Percentiles rank a stretch among this genome's conserved stretches.
These are phyloP conservation scores for Xerocomellus dryophilus DNA, from an alignment of 768 basidiomycete species.

Conservation along the genomic window DNA sequence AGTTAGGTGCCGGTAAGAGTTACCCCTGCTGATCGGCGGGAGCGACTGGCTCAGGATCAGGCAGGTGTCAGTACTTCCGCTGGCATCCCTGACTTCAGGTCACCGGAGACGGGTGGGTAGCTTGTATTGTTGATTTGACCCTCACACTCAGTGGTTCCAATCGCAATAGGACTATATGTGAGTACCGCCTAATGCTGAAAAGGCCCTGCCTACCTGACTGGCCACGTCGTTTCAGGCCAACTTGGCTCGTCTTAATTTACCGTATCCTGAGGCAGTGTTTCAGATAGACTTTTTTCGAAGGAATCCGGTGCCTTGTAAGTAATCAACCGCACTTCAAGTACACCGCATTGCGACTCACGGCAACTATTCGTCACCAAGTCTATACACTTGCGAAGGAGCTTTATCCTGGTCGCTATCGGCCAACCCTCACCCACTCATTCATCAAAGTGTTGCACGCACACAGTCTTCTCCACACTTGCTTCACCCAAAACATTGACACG, in stretches of 20 bases:
- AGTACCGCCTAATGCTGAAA: slow-evolving; percentile 5
- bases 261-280: slow-evolving; percentile 95
- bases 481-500: slow-evolving; percentile 92
- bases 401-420: slow-evolving; percentile 86
- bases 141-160: neutral
- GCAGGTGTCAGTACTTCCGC: slow-evolving; percentile 74
- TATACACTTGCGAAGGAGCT: slow-evolving; percentile 92
- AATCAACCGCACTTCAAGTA: neutral
- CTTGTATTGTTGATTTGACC: neutral
- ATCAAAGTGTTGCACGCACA: slow-evolving; percentile 75
- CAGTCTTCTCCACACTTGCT: slow-evolving; percentile 67
- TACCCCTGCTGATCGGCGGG: neutral
- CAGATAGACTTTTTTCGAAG: slow-evolving; percentile 81
- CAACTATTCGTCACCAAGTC: slow-evolving; percentile 41
- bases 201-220: neutral
- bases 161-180: slow-evolving; percentile 28
- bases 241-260: slow-evolving; percentile 70
- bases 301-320: slow-evolving; percentile 77
- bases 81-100: slow-evolving; percentile 88
- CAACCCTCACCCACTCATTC: slow-evolving; percentile 89
- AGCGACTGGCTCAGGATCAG: neutral
- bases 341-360: neutral
- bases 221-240: slow-evolving; percentile 52
- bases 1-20: slow-evolving; percentile 67
- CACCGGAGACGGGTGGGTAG: slow-evolving; percentile 71